A percentile compares a stretch with the other conserved stretches of the same genome.
These are phyloP conservation scores for Ceratobasidium sp. DNA, from an alignment of 1,284 basidiomycete species.

Conservation along the genomic window DNA sequence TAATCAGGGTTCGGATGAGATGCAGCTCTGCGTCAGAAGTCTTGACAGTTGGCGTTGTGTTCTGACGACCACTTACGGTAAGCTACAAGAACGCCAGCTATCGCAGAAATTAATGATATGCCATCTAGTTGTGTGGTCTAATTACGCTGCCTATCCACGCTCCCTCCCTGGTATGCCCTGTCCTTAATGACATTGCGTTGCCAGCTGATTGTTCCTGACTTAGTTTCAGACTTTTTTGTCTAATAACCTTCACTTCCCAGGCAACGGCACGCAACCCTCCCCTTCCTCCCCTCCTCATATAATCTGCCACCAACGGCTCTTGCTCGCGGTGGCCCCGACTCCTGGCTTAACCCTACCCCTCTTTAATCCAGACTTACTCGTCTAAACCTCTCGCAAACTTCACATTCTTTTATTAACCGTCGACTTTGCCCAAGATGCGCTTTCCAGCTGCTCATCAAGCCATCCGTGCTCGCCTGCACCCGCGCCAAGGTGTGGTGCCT, in stretches of 20 bases:
- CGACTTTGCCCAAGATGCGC: conserved; percentile 7
- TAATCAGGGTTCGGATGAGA: background rate
- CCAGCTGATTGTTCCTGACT: conserved; percentile 27
- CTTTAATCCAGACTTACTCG: conserved; percentile 10
- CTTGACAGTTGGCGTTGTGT: background rate
- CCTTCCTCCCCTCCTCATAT: conserved; percentile 2
- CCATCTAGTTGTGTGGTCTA: background rate
- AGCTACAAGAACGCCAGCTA: background rate
- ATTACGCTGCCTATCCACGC: conserved; percentile 9
- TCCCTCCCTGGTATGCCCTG: conserved; percentile 24
- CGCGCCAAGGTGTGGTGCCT: conserved; percentile 6
- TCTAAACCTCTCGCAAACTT: background rate
- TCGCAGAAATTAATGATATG: background rate
- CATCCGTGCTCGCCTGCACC: conserved; percentile 6
- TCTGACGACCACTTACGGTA: conserved; percentile 27
- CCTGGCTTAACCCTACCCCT: background rate
- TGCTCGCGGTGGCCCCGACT: conserved; percentile 5
- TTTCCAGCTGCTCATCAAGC: background rate
- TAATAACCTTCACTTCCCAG: conserved; percentile 27
- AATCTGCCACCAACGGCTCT: conserved; percentile 10
- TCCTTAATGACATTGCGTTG: conserved; percentile 24
- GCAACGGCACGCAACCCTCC: conserved; percentile 9
- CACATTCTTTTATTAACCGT: conserved; percentile 30
- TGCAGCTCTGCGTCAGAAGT: background rate
- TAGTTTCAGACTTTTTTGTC: conserved; percentile 20